Percentiles rank a stretch among this genome's conserved stretches.
Evolutionary conservation across 352 stramenopile species (phyloP).

Genomic region (Pythium myriotylum): DNA sequence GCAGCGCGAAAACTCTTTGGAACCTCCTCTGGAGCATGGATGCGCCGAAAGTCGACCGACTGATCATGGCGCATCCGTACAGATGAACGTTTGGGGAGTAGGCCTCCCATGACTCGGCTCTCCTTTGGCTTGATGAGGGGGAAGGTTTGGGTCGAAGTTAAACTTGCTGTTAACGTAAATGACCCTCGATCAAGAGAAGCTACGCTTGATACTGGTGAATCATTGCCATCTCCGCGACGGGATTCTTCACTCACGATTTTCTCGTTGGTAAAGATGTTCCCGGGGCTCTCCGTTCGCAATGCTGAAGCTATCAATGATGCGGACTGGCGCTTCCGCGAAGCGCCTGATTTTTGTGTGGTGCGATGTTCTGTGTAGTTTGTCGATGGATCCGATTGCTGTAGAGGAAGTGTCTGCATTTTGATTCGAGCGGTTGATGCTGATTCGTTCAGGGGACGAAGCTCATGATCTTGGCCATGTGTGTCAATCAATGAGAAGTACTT

Average conservation of each 20-base stretch:
- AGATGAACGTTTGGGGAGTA: conserved; percentile 65
- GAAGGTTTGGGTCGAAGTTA: conserved; percentile 46
- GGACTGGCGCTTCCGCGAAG: conserved; percentile 8
- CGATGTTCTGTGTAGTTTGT: neutral
- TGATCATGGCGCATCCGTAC: conserved; percentile 66
- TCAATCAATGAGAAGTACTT: conserved; percentile 62
- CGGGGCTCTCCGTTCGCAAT: conserved; percentile 1
- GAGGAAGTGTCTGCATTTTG: conserved; percentile 36
- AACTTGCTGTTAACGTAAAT: conserved; percentile 35
- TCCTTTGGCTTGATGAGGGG: conserved; percentile 59
- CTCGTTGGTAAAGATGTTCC: neutral
- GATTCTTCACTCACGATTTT: neutral
- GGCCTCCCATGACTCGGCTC: conserved; percentile 64
- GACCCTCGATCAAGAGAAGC: neutral
- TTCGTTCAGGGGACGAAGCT: conserved; percentile 51
- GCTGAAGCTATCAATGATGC: conserved; percentile 3
- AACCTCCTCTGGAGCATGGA: conserved; percentile 73
- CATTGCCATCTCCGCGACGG: too few species aligned
- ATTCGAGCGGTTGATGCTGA: conserved; percentile 51
- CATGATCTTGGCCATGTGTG: conserved; percentile 47
- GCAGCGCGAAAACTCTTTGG: conserved; percentile 72
- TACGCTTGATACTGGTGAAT: too few species aligned
- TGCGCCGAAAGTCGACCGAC: conserved; percentile 64
- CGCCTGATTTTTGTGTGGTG: neutral
- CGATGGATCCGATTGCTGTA: neutral